Evolutionary conservation across 441 rosid species (phyloP).

Genomic region (Eruca vesicaria): DNA sequence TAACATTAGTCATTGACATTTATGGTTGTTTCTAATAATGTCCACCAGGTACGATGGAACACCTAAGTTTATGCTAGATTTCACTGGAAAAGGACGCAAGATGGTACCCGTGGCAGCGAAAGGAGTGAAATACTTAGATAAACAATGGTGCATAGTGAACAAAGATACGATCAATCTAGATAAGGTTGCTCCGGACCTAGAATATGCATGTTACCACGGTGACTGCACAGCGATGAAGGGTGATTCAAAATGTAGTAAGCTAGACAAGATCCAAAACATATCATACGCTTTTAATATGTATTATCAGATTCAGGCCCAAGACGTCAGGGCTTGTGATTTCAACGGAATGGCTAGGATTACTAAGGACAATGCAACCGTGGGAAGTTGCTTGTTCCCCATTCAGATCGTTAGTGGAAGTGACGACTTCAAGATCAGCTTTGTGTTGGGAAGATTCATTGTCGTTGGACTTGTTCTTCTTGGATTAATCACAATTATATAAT

Average conservation of each 20-base stretch:
- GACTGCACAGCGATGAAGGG: slow-evolving; percentile 56
- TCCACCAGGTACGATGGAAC: slow-evolving; percentile 54
- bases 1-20: too few relatives aligned
- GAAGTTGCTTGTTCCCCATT: background rate
- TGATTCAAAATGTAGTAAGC: slow-evolving; percentile 48
- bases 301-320: slow-evolving; percentile 60
- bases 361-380: background rate
- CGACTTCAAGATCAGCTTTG: background rate
- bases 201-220: slow-evolving; percentile 51
- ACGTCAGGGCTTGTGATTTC: slow-evolving; percentile 61
- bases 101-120: slow-evolving; percentile 60
- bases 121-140: slow-evolving; percentile 54
- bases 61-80: slow-evolving; percentile 72
- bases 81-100: slow-evolving; percentile 54
- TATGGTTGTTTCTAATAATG: background rate
- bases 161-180: slow-evolving; percentile 5
- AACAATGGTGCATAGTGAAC: slow-evolving; percentile 65
- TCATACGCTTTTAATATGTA: slow-evolving; percentile 84
- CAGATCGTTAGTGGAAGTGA: background rate
- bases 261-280: slow-evolving; percentile 29
- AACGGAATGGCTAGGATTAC: slow-evolving; percentile 44
- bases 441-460: background rate
- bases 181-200: slow-evolving; percentile 20
- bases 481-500: slow-evolving; percentile 16
- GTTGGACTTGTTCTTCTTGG: slow-evolving; percentile 33